A percentile compares a stretch with the other conserved stretches of the same genome.
phyloP scores from a whole-genome alignment of 2,329 filamentous ascomycete species.

The Aspergillus pseudonomiae region DNA sequence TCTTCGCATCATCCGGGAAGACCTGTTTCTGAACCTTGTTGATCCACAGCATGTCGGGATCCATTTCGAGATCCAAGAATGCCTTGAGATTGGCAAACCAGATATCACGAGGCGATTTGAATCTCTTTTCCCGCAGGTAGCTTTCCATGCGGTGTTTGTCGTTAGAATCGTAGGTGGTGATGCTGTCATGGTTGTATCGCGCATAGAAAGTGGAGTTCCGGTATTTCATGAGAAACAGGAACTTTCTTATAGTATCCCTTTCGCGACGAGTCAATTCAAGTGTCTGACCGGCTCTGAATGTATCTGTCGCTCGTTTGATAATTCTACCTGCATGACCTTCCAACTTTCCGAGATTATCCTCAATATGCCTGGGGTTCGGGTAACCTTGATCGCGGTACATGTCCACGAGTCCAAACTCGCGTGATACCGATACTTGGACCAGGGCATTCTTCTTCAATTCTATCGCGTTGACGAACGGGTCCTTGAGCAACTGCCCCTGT shows the following conservation, averaged over 20 bases:
- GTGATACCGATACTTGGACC: conserved; percentile 22
- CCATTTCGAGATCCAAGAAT: conserved; percentile 37
- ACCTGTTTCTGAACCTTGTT: conserved; percentile 25
- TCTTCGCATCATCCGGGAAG: conserved; percentile 34
- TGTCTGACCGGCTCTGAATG: neutral
- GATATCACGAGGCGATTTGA: conserved; percentile 35
- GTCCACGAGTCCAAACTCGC: conserved; percentile 32
- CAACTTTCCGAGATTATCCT: conserved; percentile 30
- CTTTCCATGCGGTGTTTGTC: conserved; percentile 36
- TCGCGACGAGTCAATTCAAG: conserved; percentile 38
- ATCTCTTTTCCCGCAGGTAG: conserved; percentile 36
- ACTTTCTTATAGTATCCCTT: conserved; percentile 47
- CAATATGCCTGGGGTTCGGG: conserved; percentile 28
- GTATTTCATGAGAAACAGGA: conserved; percentile 52
- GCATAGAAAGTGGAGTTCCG: conserved; percentile 39
- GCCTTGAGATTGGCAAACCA: conserved; percentile 38
- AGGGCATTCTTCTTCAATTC: conserved; percentile 3
- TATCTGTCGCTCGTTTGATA: conserved; percentile 26
- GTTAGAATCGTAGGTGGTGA: conserved; percentile 37
- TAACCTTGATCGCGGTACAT: conserved; percentile 35
- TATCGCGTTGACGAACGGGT: neutral
- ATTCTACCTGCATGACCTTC: conserved; percentile 27
- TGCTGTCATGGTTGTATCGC: conserved; percentile 40
- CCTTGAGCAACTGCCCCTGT: neutral
- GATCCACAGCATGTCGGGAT: conserved; percentile 30